Evolutionary conservation across 305 asterid species (phyloP).

Genomic region (Solanum hybrid): DNA sequence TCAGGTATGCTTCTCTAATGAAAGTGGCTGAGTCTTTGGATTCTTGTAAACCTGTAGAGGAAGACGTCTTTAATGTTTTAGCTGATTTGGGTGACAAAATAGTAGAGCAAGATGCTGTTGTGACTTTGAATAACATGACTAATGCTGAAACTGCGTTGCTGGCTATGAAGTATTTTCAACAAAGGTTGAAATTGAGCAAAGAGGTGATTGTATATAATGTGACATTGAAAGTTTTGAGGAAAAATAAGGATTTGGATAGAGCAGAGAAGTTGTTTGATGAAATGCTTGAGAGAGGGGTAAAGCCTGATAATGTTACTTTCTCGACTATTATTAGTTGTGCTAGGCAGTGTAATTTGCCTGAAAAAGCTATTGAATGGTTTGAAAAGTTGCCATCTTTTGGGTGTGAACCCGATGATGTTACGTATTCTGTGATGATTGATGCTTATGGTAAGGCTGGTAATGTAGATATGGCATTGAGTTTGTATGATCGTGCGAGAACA

Average conservation of each 20-base stretch:
- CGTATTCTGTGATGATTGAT: conserved; percentile 83
- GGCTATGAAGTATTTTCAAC: conserved; percentile 48
- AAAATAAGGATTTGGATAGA: conserved; percentile 46
- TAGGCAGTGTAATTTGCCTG: conserved; percentile 56
- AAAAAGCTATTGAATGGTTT: conserved; percentile 81
- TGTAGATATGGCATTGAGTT: conserved; percentile 55
- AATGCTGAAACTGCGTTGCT: conserved; percentile 39
- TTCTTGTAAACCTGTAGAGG: conserved; percentile 37
- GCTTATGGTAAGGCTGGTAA: conserved; percentile 76
- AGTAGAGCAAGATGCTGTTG: conserved; percentile 61
- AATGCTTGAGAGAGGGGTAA: conserved; percentile 67
- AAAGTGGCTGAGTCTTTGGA: conserved; percentile 49
- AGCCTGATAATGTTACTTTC: conserved; percentile 77
- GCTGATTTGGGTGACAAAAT: conserved; percentile 30
- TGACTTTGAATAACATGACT: conserved; percentile 62
- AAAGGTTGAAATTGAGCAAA: conserved; percentile 19
- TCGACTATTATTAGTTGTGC: conserved; percentile 88
- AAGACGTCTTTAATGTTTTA: conserved; percentile 29
- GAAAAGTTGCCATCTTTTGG: conserved; percentile 69
- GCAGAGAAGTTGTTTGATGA: conserved; percentile 52
- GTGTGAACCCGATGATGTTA: conserved; percentile 63
- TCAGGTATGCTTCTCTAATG: conserved; percentile 53
- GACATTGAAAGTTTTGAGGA: conserved; percentile 62
- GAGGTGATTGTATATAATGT: conserved; percentile 69
- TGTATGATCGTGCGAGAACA: conserved; percentile 80